Base-by-base conservation (phyloP, 1,139 yeast genomes). In the Yarrowia galli region DNA sequence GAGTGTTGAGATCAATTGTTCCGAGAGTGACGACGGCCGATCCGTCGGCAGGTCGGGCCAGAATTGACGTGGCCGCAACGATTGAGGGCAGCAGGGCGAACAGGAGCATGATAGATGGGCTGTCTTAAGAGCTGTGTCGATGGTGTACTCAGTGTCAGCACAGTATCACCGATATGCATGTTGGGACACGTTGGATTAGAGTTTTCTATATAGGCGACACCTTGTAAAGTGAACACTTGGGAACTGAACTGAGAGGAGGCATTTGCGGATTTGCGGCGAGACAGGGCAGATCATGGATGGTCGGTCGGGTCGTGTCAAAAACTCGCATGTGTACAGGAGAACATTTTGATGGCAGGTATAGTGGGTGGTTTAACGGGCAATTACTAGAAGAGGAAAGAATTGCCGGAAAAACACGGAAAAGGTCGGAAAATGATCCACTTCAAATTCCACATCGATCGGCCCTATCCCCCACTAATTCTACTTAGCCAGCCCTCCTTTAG, bases 11-110 rank as follows among this genome's bases (percentile, higher is more conserved):
- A 58, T 58, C 51, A n/a, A 58, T 28, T 25, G 64, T 43, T 58
- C 64, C 64, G 20, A 58, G 64, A 2, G 64, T 58, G 16, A 58
- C 40, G 3, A 58, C 20, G 16, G 36, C 12, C 7, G 64, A 58
- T 12, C 64, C 64, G 16, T 43, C 64, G n/a, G 46, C 6, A 16
- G 51, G 64, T 16, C 64, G 51, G 12, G 64, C 64, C 32, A 58
- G 42, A 32, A 58, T 58, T 13, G 64, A 20, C 6, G 51, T 43
- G 32, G 64, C 64, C 5, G 23, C 20, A n/a, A 43, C 64, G 16
- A 58, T 58, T 32, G 64, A 58, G 18, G 64, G 64, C 9, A 58
- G 23, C 16, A 58, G 51, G 20, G 64, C 51, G 15, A 43, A 9
- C 15, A 58, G 28, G 8, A 58, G 64, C 64, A 43, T 58, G 40